Evolutionary conservation across 2,329 filamentous ascomycete genomes (phyloP).

Genomic region (Amesomyces nigricolor): DNA sequence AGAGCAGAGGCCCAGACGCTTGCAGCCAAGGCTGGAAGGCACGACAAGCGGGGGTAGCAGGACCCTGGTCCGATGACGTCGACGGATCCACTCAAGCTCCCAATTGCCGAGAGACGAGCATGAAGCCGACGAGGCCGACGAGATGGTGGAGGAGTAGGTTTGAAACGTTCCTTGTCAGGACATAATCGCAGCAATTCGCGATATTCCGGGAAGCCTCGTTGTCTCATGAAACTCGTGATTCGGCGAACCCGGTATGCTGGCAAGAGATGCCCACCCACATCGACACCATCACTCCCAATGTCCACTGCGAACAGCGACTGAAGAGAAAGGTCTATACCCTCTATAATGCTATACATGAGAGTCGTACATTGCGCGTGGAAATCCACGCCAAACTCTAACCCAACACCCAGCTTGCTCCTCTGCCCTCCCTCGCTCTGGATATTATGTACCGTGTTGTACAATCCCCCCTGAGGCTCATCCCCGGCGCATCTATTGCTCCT

Average conservation of each 20-base stretch:
- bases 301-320: neutral
- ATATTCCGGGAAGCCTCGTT: too few species aligned
- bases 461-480: neutral
- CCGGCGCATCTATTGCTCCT: conserved; percentile 20
- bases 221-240: too few species aligned
- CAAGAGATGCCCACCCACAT: too few species aligned
- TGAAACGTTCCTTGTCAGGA: neutral
- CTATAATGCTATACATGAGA: conserved; percentile 19
- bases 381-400: neutral
- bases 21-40: conserved; percentile 15
- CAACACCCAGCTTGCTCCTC: conserved; percentile 1
- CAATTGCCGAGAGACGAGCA: conserved; percentile 1
- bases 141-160: neutral
- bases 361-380: conserved; percentile 6
- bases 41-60: neutral
- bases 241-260: too few species aligned
- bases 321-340: conserved; percentile 15
- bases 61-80: conserved; percentile 29
- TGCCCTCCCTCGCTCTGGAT: neutral
- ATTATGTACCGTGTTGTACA: neutral
- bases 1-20: conserved; percentile 13
- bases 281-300: too few species aligned
- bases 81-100: conserved; percentile 20
- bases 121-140: neutral
- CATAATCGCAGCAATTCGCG: neutral